Base-by-base conservation (phyloP, 441 rosid species). In the Biscutella laevigata region DNA sequence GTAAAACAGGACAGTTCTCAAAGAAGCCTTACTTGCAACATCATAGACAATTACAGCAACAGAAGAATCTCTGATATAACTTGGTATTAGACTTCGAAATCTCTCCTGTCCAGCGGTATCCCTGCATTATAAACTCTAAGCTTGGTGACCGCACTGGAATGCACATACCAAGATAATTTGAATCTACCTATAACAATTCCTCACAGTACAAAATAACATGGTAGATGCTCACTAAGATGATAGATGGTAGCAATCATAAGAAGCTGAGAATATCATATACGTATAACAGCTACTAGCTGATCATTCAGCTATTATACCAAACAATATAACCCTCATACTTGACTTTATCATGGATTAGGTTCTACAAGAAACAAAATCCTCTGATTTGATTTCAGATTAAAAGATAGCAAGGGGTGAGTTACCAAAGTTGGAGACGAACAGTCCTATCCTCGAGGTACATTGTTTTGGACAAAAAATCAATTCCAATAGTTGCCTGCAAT, bases 91-190 rank as follows among this genome's bases (percentile, higher is more conserved):
- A 76, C 92, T 86, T 60, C 95, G 65, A 45, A 86, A 86, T 41
- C 95, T 79, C 84, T 86, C 95, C 54, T 86, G 92, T 27, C 95
- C 95, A 0, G 95, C 92, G 48, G 95, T 86, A 64, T 86, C 95
- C 95, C 95, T 83, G 73, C 32, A 53, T 43, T 33, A 53, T 5
- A 39, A 60, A 30, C 34, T 29, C 37, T 35, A 40, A 1, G 9
- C 33, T 47, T 11, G 16, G 6, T 30, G 7, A 27, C 4, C 15
- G 2, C 34, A 9, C 3, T 15, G 20, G 5, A 30, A 47, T 22
- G 0, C 40, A 46, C 49, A 62, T 26, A 2, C 30, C 29, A 19
- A 39, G 25, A 49, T 43, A 16, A 35, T 2, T 34, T 22, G 7
- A 16, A 36, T 19, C 16, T 3, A 55, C 13, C 27, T 56, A 24